phyloP scores from a whole-genome alignment of 805 yeast species.

The Zygosaccharomyces rouxii region DNA sequence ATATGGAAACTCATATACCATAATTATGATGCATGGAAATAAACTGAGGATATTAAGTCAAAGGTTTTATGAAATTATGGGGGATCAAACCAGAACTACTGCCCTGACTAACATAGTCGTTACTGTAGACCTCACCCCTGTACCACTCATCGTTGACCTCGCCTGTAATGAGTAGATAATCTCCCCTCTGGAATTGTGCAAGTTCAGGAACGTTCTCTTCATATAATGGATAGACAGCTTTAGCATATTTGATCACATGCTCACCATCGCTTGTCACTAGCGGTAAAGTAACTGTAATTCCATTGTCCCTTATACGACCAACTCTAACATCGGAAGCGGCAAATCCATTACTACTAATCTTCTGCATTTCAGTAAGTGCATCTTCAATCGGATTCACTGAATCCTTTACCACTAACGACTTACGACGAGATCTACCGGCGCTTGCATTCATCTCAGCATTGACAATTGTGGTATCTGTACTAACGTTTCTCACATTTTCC shows the following conservation, averaged over 20 bases:
- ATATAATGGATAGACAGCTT: constrained; percentile 29
- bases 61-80: constrained; percentile 23
- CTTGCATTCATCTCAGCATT: constrained; percentile 8
- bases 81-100: constrained; percentile 29
- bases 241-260: constrained; percentile 30
- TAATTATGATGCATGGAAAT: constrained; percentile 3
- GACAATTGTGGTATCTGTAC: constrained; percentile 21
- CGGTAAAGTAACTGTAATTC: constrained; percentile 33
- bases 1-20: not conserved
- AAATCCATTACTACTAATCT: constrained; percentile 23
- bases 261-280: constrained; percentile 26
- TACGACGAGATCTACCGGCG: constrained; percentile 18
- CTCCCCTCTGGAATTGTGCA: constrained; percentile 30
- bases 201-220: constrained; percentile 31
- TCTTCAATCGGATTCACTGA: constrained; percentile 30
- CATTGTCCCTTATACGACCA: constrained; percentile 30
- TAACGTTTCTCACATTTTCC: constrained; percentile 14
- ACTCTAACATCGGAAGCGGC: constrained; percentile 16
- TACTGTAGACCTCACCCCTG: constrained; percentile 33
- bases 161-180: constrained; percentile 31
- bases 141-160: constrained; percentile 33
- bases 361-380: constrained; percentile 32
- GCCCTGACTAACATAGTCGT: constrained; percentile 18
- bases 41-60: constrained; percentile 6
- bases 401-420: constrained; percentile 29